Evolutionary conservation across 768 basidiomycete species (phyloP).

Genomic region (Amylocystis lapponica): DNA sequence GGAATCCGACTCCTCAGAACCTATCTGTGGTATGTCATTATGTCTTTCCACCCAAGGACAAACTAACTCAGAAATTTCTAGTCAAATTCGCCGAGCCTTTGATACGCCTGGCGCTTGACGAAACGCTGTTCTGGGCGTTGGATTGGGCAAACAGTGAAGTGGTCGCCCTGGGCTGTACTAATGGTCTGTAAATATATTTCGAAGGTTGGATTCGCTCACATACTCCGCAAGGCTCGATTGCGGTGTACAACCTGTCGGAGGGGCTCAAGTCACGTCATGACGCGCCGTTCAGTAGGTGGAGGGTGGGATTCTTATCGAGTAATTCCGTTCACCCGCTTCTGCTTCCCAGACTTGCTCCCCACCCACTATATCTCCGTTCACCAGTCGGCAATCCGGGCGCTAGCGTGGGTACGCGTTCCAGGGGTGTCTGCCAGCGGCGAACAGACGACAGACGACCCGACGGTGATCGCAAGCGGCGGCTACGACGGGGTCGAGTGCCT

Average conservation of each 20-base stretch:
- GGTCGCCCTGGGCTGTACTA: constrained; percentile 78
- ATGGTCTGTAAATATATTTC: constrained; percentile 43
- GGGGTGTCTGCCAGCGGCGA: constrained; percentile 43
- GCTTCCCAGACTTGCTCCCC: constrained; percentile 45
- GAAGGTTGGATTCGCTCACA: background rate
- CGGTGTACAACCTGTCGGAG: constrained; percentile 29
- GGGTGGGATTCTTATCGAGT: background rate
- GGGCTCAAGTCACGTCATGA: constrained; percentile 9
- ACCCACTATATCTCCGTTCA: constrained; percentile 71
- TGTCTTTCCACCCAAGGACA: background rate
- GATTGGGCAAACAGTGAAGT: constrained; percentile 89
- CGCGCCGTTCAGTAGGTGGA: background rate
- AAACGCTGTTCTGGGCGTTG: constrained; percentile 70
- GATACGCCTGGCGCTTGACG: constrained; percentile 67
- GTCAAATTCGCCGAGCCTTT: constrained; percentile 43
- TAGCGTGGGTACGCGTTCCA: constrained; percentile 73
- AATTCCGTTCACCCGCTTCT: background rate
- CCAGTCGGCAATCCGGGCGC: constrained; percentile 71
- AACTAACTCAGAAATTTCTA: background rate
- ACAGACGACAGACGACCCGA: constrained; percentile 51
- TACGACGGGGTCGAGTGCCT: constrained; percentile 76
- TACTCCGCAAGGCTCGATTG: constrained; percentile 21
- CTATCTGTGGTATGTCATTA: constrained; percentile 47
- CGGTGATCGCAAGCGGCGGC: constrained; percentile 68
- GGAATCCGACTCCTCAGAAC: constrained; percentile 12